These are phyloP conservation scores for Sporothrix mexicana DNA, from an alignment of 2,329 filamentous ascomycete genomes.

Conservation along the genomic window DNA sequence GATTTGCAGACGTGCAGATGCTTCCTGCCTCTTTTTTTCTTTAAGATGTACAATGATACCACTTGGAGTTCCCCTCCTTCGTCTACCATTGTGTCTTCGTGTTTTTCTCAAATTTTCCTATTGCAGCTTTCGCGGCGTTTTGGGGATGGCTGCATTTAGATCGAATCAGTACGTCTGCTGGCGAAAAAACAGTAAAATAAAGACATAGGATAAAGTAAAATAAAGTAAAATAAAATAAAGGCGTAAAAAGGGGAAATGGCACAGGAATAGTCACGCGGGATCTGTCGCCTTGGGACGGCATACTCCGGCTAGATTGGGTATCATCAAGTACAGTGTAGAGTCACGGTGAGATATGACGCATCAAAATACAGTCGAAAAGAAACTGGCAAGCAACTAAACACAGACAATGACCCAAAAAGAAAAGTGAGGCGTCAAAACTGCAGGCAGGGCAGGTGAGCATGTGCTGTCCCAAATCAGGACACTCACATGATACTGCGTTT, in stretches of 20 bases:
- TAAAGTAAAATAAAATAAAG: background rate
- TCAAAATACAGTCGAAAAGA: background rate
- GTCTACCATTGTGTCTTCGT: background rate
- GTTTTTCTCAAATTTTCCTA: background rate
- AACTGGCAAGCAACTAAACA: background rate
- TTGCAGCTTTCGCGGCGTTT: background rate
- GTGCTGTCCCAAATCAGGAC: conserved; percentile 11
- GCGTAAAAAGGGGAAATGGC: background rate
- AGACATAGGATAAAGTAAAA: no score
- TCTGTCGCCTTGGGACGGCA: background rate
- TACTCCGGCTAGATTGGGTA: background rate
- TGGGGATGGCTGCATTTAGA: background rate
- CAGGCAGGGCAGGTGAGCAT: background rate
- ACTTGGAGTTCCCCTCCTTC: background rate
- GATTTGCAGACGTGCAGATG: background rate
- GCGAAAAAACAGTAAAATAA: background rate
- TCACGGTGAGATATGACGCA: conserved; percentile 12
- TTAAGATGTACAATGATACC: no score
- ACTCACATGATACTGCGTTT: background rate
- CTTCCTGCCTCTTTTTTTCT: conserved; percentile 13
- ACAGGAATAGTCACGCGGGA: background rate
- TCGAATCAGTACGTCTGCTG: background rate
- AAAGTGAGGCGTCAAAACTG: conserved; percentile 6
- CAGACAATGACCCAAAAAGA: background rate
- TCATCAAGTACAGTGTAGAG: no score